These are phyloP conservation scores for Cladophialophora carrionii DNA, from an alignment of 2,329 filamentous ascomycete species.

Conservation along the genomic window DNA sequence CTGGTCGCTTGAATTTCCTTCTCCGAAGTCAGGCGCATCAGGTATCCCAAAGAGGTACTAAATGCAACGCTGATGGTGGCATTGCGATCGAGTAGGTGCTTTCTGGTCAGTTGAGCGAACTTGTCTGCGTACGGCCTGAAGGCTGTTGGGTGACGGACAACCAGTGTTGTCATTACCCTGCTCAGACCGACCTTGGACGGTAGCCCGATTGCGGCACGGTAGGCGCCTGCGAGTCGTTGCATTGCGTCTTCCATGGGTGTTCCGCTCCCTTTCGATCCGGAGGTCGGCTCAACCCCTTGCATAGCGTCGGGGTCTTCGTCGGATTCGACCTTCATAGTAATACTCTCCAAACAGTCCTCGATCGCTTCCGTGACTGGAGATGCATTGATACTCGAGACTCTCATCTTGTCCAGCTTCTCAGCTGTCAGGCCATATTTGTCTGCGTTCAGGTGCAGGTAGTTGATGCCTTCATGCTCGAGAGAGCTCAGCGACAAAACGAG, in stretches of 20 bases:
- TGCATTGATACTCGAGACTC: constrained; percentile 77
- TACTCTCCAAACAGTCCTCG: constrained; percentile 80
- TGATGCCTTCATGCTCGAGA: constrained; percentile 84
- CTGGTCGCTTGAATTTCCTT: constrained; percentile 61
- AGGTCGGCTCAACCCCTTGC: constrained; percentile 30
- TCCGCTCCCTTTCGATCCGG: neutral
- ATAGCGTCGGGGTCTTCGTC: constrained; percentile 23
- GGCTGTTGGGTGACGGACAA: constrained; percentile 74
- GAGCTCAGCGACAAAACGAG: constrained; percentile 82
- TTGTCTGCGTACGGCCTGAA: constrained; percentile 74
- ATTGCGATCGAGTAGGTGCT: constrained; percentile 85
- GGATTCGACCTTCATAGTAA: constrained; percentile 65
- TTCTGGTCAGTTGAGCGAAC: constrained; percentile 77
- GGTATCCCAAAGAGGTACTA: constrained; percentile 81
- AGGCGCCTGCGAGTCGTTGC: constrained; percentile 72
- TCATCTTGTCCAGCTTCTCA: constrained; percentile 85
- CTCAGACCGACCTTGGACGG: constrained; percentile 93
- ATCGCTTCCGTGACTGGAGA: constrained; percentile 93
- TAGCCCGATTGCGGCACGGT: constrained; percentile 85
- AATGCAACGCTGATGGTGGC: constrained; percentile 91
- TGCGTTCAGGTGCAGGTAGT: constrained; percentile 89
- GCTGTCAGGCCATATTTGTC: constrained; percentile 81
- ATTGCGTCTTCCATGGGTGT: constrained; percentile 68
- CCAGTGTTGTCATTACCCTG: constrained; percentile 79
- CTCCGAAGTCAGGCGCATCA: constrained; percentile 68